Conservation (phyloP, 1,284 basidiomycete species). For the Papiliotrema terrestris region DNA sequence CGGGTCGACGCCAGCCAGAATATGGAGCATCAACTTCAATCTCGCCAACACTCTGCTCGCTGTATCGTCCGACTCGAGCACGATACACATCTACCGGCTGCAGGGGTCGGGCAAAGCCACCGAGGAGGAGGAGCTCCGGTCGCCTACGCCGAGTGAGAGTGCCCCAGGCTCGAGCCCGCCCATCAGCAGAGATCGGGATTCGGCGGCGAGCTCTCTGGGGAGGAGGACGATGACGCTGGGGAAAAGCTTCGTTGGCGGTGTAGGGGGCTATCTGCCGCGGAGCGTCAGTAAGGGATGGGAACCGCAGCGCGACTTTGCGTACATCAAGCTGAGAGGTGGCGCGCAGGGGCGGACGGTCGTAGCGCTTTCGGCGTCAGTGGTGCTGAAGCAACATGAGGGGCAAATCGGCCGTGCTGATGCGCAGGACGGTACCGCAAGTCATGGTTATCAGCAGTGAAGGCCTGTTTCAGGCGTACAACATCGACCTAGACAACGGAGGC, state of each 20-base stretch:
- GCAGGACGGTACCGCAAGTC: conserved; percentile 86
- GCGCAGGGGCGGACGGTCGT: conserved; percentile 72
- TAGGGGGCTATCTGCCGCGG: conserved; percentile 87
- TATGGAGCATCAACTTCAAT: conserved; percentile 93
- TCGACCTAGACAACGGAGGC: conserved; percentile 93
- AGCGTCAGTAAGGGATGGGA: conserved; percentile 97
- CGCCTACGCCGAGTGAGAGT: conserved; percentile 20
- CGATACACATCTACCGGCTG: conserved; percentile 95
- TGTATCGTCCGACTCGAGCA: conserved; percentile 88
- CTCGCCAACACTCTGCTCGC: conserved; percentile 75
- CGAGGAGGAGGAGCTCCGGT: conserved; percentile 3
- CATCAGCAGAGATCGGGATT: background rate
- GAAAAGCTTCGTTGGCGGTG: conserved; percentile 71
- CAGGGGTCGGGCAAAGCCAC: background rate
- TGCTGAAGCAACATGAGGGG: background rate
- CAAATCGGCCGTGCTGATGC: background rate
- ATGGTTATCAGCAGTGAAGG: conserved; percentile 97
- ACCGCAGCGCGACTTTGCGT: conserved; percentile 91
- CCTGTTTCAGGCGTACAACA: conserved; percentile 91
- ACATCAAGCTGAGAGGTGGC: conserved; percentile 70
- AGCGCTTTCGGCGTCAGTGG: conserved; percentile 73
- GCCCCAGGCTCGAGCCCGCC: conserved; percentile 15
- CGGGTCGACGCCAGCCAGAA: conserved; percentile 79
- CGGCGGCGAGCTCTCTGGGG: conserved; percentile 38
- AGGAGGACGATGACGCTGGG: conserved; percentile 72